A percentile compares a stretch with the other conserved stretches of the same genome.
Evolutionary conservation across 441 rosid species (phyloP).

Genomic region (Capsella rubella): DNA sequence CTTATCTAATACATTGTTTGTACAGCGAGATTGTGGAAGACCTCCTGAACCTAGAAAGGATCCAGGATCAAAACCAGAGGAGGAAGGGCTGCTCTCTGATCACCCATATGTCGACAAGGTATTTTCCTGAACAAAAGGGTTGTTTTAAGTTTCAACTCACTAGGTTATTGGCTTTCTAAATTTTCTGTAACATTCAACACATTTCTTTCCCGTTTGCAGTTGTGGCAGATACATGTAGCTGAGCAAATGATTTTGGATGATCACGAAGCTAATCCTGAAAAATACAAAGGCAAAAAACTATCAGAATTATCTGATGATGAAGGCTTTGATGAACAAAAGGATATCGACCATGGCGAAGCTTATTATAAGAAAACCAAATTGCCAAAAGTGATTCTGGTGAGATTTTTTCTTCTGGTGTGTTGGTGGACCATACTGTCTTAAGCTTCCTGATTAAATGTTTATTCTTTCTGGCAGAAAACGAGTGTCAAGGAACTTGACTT

Average conservation of each 20-base stretch:
- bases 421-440: slow-evolving; percentile 22
- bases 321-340: slow-evolving; percentile 74
- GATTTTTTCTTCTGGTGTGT: slow-evolving; percentile 28
- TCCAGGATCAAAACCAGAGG: slow-evolving; percentile 79
- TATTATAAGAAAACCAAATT: slow-evolving; percentile 62
- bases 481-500: slow-evolving; percentile 93
- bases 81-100: slow-evolving; percentile 82
- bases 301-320: slow-evolving; percentile 86
- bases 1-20: slow-evolving; percentile 16
- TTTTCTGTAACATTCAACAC: not conserved
- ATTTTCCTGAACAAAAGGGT: not conserved
- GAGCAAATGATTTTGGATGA: slow-evolving; percentile 98
- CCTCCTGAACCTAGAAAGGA: slow-evolving; percentile 90
- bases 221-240: slow-evolving; percentile 93
- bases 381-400: slow-evolving; percentile 79
- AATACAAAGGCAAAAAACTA: slow-evolving; percentile 74
- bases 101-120: slow-evolving; percentile 97
- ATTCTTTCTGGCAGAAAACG: slow-evolving; percentile 65
- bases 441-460: slow-evolving; percentile 41
- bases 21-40: slow-evolving; percentile 91
- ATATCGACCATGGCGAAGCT: slow-evolving; percentile 62
- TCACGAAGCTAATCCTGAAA: slow-evolving; percentile 81
- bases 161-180: slow-evolving; percentile 8
- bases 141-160: slow-evolving; percentile 9
- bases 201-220: slow-evolving; percentile 59